Percentiles rank a stretch among this genome's conserved stretches.
Conservation (phyloP, 1,284 basidiomycete genomes). For the Ceratobasidium sp. region DNA sequence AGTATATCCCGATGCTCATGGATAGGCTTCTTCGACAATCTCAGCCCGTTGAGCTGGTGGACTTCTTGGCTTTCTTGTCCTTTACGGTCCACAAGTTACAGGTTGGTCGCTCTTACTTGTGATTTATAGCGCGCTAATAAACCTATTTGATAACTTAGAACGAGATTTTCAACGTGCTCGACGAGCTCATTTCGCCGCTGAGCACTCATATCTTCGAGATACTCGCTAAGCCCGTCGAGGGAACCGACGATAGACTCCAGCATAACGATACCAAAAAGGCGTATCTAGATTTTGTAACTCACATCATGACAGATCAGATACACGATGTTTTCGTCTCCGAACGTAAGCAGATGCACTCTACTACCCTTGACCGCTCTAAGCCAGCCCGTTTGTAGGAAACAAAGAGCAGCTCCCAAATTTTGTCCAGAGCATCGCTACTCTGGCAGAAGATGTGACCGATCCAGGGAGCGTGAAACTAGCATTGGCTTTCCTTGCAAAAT, state of each 20-base stretch:
- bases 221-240: conserved; percentile 84
- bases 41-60: conserved; percentile 91
- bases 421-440: conserved; percentile 68
- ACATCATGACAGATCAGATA: conserved; percentile 83
- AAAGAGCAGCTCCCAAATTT: conserved; percentile 68
- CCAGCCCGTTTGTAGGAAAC: conserved; percentile 45
- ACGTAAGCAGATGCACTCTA: conserved; percentile 66
- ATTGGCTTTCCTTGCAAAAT: conserved; percentile 83
- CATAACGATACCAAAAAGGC: conserved; percentile 91
- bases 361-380: not conserved
- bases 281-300: conserved; percentile 88
- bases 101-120: conserved; percentile 62
- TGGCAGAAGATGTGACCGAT: conserved; percentile 82
- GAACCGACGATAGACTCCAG: conserved; percentile 90
- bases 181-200: conserved; percentile 90
- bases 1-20: conserved; percentile 89
- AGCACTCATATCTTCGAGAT: conserved; percentile 86
- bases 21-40: conserved; percentile 90
- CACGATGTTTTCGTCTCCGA: conserved; percentile 89
- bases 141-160: conserved; percentile 62
- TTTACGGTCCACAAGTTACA: conserved; percentile 93
- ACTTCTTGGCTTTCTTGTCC: conserved; percentile 95
- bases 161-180: conserved; percentile 86
- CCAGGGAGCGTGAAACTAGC: conserved; percentile 82
- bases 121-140: conserved; percentile 32